Evolutionary conservation across 176 grass and related monocot genomes (phyloP), one percentile per base, ranked within the genome.

Genomic region (Aechmea fasciata): DNA sequence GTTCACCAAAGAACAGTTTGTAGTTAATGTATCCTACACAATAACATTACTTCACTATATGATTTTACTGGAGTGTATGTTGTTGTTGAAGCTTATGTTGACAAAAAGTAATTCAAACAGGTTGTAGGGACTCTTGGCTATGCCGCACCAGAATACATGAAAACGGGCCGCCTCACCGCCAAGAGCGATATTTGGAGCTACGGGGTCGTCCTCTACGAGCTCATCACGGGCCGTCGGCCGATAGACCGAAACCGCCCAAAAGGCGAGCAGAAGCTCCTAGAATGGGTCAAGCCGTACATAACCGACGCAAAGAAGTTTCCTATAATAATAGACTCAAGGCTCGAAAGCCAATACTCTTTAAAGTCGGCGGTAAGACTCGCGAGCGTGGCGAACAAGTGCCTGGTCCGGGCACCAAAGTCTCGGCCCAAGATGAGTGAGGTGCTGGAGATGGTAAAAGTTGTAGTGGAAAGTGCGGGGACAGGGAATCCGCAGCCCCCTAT

Each of bases 131-230:
- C 94, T 69, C 67, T 88, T 2, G 94, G 94, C 10, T 99, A 99
- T 41, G 94, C 94, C 22, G 94, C 94, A 0, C 90, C 94, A 1
- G 94, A 99, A 69, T 99, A 99, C 75, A 84, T 99, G 14, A 89
- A 90, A 55, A 99, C 90, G 15, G 94, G 94, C 20, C 94, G 84
- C 70, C 84, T 99, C 12, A 93, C 86, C 0, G 86, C 82, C 0
- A 99, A 99, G 70, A 93, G 82, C 4, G 94, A 99, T 51, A 84
- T 90, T 67, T 99, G 94, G 94, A 90, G 94, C 75, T 99, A 90
- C 0, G 94, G 94, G 0, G 94, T 99, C 41, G 84, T 99, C 15
- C 89, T 99, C 14, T 99, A 99, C 23, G 94, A 99, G 72, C 94
- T 99, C 49, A 93, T 99, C 68, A 99, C 94, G 0, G 94, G 94